phyloP scores from a whole-genome alignment of 2,329 filamentous ascomycete genomes.

The Alternaria sp. region DNA sequence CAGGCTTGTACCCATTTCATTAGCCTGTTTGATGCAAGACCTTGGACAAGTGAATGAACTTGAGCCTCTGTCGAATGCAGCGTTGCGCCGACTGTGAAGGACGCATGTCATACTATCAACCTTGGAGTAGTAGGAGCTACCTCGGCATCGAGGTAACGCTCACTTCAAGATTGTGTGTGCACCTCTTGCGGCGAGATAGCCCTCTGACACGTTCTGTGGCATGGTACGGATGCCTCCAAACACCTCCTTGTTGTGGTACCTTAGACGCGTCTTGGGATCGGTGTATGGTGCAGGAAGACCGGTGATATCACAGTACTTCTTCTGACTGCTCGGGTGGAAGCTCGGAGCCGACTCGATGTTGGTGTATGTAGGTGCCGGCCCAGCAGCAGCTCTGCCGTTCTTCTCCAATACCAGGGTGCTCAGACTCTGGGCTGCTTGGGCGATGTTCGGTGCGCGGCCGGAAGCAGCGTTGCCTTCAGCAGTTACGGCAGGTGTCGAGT shows the following conservation, averaged over 20 bases:
- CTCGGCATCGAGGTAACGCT: conserved; percentile 35
- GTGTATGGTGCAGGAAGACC: conserved; percentile 90
- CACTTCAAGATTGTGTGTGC: conserved; percentile 94
- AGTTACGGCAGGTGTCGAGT: conserved; percentile 68
- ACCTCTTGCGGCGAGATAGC: conserved; percentile 87
- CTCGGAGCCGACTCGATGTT: conserved; percentile 96
- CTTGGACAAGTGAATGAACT: not conserved
- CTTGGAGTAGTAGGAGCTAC: not conserved
- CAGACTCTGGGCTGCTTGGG: conserved; percentile 86
- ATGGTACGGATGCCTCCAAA: conserved; percentile 84
- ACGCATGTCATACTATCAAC: not conserved
- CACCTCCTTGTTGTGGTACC: conserved; percentile 93
- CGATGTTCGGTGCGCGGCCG: conserved; percentile 77
- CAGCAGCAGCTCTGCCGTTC: conserved; percentile 62
- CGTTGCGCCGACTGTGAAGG: not conserved
- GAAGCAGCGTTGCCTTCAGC: conserved; percentile 57
- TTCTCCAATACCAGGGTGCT: conserved; percentile 90
- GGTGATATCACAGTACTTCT: conserved; percentile 95
- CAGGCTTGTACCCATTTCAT: not conserved
- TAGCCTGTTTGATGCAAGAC: not conserved
- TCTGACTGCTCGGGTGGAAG: conserved; percentile 77
- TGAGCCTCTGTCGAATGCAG: not conserved
- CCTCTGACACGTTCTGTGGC: conserved; percentile 83
- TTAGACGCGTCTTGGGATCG: conserved; percentile 91
- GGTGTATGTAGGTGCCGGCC: conserved; percentile 83